A percentile compares a stretch with the other conserved stretches of the same genome.
phyloP scores from a whole-genome alignment of 805 yeast species.

The Candida arabinofermentans region DNA sequence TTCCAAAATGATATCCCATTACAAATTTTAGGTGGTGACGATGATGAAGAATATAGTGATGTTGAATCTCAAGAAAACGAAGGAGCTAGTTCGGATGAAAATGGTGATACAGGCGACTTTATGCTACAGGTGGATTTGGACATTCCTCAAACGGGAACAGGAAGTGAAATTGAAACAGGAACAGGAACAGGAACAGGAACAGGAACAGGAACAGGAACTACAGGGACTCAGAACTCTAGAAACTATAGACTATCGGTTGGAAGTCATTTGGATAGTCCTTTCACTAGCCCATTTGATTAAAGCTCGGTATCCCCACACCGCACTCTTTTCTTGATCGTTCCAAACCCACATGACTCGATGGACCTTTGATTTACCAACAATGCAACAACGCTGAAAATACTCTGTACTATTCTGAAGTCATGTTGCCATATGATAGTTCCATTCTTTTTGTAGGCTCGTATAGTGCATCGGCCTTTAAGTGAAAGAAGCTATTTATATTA shows the following conservation, averaged over 20 bases:
- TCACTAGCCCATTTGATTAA: slow-evolving; percentile 15
- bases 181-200: not conserved
- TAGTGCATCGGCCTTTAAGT: no score
- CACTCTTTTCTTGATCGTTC: no score
- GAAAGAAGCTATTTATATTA: no score
- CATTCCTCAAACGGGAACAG: not conserved
- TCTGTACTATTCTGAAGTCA: no score
- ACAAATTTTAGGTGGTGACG: slow-evolving; percentile 12
- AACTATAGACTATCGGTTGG: not conserved
- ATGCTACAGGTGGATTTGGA: slow-evolving; percentile 20
- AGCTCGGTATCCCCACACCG: no score
- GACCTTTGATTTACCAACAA: no score
- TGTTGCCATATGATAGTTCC: no score
- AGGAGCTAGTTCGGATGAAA: not conserved
- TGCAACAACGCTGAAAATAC: no score
- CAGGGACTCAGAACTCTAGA: not conserved
- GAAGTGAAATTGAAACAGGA: no score
- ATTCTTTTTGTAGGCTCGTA: no score
- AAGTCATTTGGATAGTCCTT: slow-evolving; percentile 12
- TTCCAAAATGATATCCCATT: slow-evolving; percentile 11
- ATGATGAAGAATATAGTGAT: slow-evolving; percentile 10
- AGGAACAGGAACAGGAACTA: not conserved
- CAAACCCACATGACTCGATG: no score
- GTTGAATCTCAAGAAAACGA: slow-evolving; percentile 2
- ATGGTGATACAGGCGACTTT: slow-evolving; percentile 6